Percentiles rank a stretch among this genome's conserved stretches.
These are phyloP conservation scores for Flaveria trinervia DNA, from an alignment of 129 eudicot species.

Conservation along the genomic window DNA sequence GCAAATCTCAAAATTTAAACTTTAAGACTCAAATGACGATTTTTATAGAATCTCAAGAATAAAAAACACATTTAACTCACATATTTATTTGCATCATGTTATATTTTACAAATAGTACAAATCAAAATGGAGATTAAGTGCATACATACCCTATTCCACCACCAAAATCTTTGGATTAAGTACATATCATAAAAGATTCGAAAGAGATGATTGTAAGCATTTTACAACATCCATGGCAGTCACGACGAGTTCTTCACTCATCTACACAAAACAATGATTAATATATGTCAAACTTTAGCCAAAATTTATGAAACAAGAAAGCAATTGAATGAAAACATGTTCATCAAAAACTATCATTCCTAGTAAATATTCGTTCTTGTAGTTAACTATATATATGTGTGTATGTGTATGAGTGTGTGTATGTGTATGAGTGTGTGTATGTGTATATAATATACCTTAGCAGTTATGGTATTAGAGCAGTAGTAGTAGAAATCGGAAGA, in stretches of 20 bases:
- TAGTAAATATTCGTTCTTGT: background rate
- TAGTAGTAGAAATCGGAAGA: constrained; percentile 19
- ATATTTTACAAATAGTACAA: constrained; percentile 1
- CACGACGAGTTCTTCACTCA: constrained; percentile 17
- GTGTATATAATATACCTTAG: constrained; percentile 22
- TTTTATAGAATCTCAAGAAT: too few relatives aligned
- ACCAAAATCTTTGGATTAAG: background rate
- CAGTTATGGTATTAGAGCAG: constrained; percentile 28
- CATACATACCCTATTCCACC: background rate
- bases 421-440: background rate
- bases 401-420: background rate
- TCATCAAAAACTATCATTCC: background rate
- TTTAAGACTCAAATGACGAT: too few relatives aligned
- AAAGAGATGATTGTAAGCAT: constrained; percentile 28
- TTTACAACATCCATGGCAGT: constrained; percentile 33
- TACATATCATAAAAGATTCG: constrained; percentile 8
- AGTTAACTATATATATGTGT: too few relatives aligned
- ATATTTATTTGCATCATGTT: background rate
- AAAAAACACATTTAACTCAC: too few relatives aligned
- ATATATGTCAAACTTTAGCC: background rate
- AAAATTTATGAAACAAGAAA: background rate
- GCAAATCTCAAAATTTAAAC: too few relatives aligned
- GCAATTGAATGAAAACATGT: background rate
- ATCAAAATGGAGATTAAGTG: background rate
- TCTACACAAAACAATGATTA: constrained; percentile 22